These are phyloP conservation scores for Sporisorium iseilematis-ciliati DNA, from an alignment of 1,284 basidiomycete genomes.

Conservation along the genomic window DNA sequence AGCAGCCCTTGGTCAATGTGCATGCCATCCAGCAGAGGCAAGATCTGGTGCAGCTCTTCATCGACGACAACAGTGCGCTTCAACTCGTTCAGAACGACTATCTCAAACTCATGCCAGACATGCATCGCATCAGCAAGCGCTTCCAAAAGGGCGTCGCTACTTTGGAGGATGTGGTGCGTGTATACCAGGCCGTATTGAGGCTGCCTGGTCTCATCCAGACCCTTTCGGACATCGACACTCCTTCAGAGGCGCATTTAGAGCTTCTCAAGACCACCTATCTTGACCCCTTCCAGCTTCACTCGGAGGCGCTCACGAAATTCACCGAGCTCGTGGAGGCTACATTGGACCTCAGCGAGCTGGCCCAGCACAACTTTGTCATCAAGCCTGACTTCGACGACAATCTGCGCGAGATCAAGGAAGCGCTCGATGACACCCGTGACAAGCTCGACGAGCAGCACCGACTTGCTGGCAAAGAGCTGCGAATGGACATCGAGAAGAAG, in stretches of 20 bases:
- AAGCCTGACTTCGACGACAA: conserved; percentile 89
- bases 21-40: conserved; percentile 79
- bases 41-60: conserved; percentile 84
- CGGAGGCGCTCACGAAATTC: conserved; percentile 73
- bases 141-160: conserved; percentile 87
- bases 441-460: conserved; percentile 86
- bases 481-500: conserved; percentile 93
- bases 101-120: conserved; percentile 91
- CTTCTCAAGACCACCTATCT: conserved; percentile 58
- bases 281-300: conserved; percentile 47
- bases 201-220: conserved; percentile 81
- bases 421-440: conserved; percentile 80
- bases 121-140: conserved; percentile 90
- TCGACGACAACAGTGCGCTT: conserved; percentile 82
- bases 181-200: conserved; percentile 81
- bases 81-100: conserved; percentile 83
- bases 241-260: conserved; percentile 25
- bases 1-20: conserved; percentile 93
- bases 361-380: conserved; percentile 89
- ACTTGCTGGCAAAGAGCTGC: conserved; percentile 79
- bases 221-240: conserved; percentile 71
- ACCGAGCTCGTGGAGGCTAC: conserved; percentile 95
- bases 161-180: conserved; percentile 93
- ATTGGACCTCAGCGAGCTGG: conserved; percentile 86
- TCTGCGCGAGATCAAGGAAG: conserved; percentile 79